phyloP scores from a whole-genome alignment of 495 filamentous ascomycete genomes.

The Evernia prunastri region DNA sequence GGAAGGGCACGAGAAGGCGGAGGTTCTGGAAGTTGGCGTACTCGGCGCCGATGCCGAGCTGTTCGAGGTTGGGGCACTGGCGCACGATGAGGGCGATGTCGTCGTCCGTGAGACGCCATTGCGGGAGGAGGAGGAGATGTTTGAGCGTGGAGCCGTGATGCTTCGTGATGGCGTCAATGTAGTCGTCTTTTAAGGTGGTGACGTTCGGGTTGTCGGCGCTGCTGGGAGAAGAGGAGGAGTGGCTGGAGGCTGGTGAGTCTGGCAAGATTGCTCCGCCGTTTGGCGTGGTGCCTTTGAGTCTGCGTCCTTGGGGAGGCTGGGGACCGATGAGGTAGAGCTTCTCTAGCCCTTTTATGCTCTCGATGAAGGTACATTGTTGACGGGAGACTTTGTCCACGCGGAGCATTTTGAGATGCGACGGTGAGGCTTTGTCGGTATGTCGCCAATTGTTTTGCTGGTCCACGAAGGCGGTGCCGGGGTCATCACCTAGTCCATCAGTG shows the following conservation, averaged over 20 bases:
- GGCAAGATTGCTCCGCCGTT: slow-evolving; percentile 7
- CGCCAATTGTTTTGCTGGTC: slow-evolving; percentile 47
- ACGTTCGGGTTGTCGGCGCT: slow-evolving; percentile 18
- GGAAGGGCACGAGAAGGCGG: slow-evolving; percentile 42
- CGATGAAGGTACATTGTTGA: slow-evolving; percentile 38
- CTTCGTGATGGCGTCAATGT: slow-evolving; percentile 39
- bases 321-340: slow-evolving; percentile 43
- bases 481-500: slow-evolving; percentile 33
- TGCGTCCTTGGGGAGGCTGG: slow-evolving; percentile 24
- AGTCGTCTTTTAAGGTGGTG: slow-evolving; percentile 38
- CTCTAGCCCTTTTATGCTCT: slow-evolving; percentile 37
- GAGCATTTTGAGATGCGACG: slow-evolving; percentile 34
- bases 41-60: slow-evolving; percentile 47
- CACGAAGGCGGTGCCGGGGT: slow-evolving; percentile 47
- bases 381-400: slow-evolving; percentile 40
- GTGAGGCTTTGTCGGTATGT: slow-evolving; percentile 24
- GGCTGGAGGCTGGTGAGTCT: slow-evolving; percentile 23
- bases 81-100: slow-evolving; percentile 47
- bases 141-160: slow-evolving; percentile 48
- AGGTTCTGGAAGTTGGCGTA: slow-evolving; percentile 39
- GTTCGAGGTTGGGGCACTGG: slow-evolving; percentile 52
- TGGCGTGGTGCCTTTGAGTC: slow-evolving; percentile 21
- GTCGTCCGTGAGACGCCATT: slow-evolving; percentile 46
- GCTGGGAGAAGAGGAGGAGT: slow-evolving; percentile 17
- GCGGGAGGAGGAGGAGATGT: slow-evolving; percentile 51